These are phyloP conservation scores for Candida labiduridarum DNA, from an alignment of 1,139 yeast species.

Conservation along the genomic window DNA sequence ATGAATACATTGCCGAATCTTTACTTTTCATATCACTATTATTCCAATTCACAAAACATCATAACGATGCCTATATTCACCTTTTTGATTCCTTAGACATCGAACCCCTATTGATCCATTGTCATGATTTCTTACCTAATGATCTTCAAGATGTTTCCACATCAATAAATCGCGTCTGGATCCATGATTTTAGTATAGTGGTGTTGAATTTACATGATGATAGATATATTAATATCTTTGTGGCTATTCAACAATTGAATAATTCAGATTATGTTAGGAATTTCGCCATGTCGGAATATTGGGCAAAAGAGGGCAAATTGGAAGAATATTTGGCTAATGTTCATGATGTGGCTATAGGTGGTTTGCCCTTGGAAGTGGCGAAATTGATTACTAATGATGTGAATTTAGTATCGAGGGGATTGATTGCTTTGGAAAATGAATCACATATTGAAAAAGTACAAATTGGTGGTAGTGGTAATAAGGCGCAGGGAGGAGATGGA, in stretches of 20 bases:
- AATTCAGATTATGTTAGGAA: slow-evolving; percentile 21
- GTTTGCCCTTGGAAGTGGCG: slow-evolving; percentile 20
- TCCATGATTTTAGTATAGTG: slow-evolving; percentile 33
- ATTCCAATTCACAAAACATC: slow-evolving; percentile 28
- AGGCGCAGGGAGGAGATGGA: slow-evolving; percentile 34
- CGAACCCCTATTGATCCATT: slow-evolving; percentile 56
- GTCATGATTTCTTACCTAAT: slow-evolving; percentile 41
- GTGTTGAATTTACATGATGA: slow-evolving; percentile 31
- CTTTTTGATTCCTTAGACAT: slow-evolving; percentile 54
- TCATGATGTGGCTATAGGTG: slow-evolving; percentile 15
- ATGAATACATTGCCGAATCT: slow-evolving; percentile 48
- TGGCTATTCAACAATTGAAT: slow-evolving; percentile 36
- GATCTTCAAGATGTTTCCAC: slow-evolving; percentile 45
- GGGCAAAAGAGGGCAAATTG: slow-evolving; percentile 3
- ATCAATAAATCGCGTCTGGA: slow-evolving; percentile 48
- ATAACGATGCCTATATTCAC: slow-evolving; percentile 44
- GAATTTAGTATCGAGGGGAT: slow-evolving; percentile 7
- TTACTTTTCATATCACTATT: slow-evolving; percentile 47
- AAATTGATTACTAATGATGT: slow-evolving; percentile 17
- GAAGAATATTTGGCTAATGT: slow-evolving; percentile 7
- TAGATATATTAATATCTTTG: slow-evolving; percentile 25
- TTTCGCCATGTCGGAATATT: slow-evolving; percentile 14
- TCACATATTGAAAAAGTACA: neutral
- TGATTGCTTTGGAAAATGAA: slow-evolving; percentile 10
- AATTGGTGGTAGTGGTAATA: slow-evolving; percentile 22